Evolutionary conservation across 2,329 filamentous ascomycete species (phyloP), one percentile per base, ranked within the genome.

Genomic region (Cercospora janseana): DNA sequence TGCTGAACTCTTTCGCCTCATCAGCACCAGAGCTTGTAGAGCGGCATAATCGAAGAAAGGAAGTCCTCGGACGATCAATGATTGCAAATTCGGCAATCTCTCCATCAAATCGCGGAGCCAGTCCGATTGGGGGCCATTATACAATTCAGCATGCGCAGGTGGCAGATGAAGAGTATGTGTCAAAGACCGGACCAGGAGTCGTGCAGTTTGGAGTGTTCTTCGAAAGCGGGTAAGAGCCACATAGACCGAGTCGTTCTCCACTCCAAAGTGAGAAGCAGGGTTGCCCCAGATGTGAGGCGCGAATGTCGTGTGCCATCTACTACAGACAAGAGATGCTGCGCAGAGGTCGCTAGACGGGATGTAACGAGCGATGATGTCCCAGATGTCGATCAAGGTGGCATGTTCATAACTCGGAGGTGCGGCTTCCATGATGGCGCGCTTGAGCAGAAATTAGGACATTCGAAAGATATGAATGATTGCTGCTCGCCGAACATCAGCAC

Each of bases 151-250:
- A 52, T 81, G 72, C 2, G 79, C 79, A 3, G 80, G 79, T 3
- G 80, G 80, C 16, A 84, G 70, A 59, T 81, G 79, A 13, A 84
- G 71, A 1, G 81, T 83, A 65, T 83, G 81, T 6, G 80, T 83
- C 40, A 82, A 67, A 42, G 74, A 73, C 45, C 80, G 69, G 21
- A 81, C 77, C 51, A 70, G 70, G 16, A 72, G 65, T 37, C 81
- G 71, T 4, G 78, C 77, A 63, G 75, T 76, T 45, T 73, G 76
- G 18, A 83, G 66, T 7, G 74, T 79, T 44, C 78, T 73, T 62
- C 77, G 77, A 66, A 84, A 83, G 26, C 76, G 73, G 6, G 79
- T 81, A 50, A 83, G 67, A 15, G 79, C 79, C 43, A 81, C 79
- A 60, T 82, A 82, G 23, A 83, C 79, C 6, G 75, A 76, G 60